A percentile compares a stretch with the other conserved stretches of the same genome.
These are phyloP conservation scores for Stylonectria norvegica DNA, from an alignment of 2,329 filamentous ascomycete genomes.

Conservation along the genomic window DNA sequence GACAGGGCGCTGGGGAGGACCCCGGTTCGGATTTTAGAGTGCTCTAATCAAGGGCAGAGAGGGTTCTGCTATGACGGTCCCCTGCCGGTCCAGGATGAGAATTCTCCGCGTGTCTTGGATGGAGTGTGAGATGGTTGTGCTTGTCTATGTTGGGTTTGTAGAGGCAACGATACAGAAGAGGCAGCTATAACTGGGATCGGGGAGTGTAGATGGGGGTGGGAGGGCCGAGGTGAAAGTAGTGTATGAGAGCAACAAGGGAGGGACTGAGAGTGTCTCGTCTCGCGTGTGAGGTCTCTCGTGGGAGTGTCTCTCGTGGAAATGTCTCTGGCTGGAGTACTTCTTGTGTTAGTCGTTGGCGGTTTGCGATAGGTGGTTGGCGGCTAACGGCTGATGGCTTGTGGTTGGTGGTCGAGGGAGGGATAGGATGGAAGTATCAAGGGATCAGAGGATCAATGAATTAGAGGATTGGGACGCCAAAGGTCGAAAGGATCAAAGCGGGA, in stretches of 20 bases:
- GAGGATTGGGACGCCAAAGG: conserved; percentile 7
- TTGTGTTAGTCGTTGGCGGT: no score
- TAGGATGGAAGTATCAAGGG: conserved; percentile 15
- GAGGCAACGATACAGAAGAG: conserved; percentile 27
- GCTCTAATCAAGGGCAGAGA: conserved; percentile 38
- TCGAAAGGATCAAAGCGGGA: no score
- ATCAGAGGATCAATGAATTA: no score
- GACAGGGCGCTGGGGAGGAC: conserved; percentile 35
- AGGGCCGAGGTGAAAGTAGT: conserved; percentile 14
- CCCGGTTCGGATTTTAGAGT: conserved; percentile 36
- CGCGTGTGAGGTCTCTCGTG: conserved; percentile 15
- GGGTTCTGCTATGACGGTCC: conserved; percentile 32
- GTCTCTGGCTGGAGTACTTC: conserved; percentile 11
- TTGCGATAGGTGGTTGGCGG: no score
- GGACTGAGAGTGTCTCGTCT: conserved; percentile 20
- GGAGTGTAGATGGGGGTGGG: conserved; percentile 14
- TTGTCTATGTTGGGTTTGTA: conserved; percentile 21
- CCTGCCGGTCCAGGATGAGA: conserved; percentile 31
- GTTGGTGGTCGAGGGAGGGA: conserved; percentile 17
- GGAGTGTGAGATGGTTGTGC: no score
- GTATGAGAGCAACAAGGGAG: conserved; percentile 10
- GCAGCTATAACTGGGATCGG: conserved; percentile 19
- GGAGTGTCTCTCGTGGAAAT: conserved; percentile 11
- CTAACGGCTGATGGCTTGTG: no score
- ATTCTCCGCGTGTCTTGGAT: conserved; percentile 36